Evolutionary conservation across 805 yeast genomes (phyloP), one percentile per base, ranked within the genome.

Genomic region (Priceomyces medius): DNA sequence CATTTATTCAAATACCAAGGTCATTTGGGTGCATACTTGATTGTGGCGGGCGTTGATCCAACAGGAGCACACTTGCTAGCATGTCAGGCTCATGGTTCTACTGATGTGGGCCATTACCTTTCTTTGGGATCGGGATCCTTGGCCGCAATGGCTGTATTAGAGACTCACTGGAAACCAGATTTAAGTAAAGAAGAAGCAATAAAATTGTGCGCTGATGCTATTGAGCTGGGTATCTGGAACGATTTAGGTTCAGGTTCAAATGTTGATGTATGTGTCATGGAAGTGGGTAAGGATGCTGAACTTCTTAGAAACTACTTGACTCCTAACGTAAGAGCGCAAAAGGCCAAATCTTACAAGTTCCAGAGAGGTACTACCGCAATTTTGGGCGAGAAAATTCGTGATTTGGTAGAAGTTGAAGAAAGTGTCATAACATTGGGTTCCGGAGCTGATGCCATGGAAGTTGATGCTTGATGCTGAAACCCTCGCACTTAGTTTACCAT

Each of bases 161-260:
- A 93, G 68, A 78, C 91, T 31, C 76, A 82, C 49, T 93, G 96
- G 95, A 80, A 76, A 57, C 81, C 78, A 50, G 87, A 79, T 50
- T 66, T 93, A 71, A 76, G 82, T 17, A 85, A 74, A 61, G 96
- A 89, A 36, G 96, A 88, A 62, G 98, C 98, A n/a, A 81, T 89
- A 70, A 81, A 79, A 53, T 74, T 93, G 40, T 91, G 96, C 47
- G 73, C 96, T 3, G 89, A 87, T 51, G 98, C 98, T 19, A 93
- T 93, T 58, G 87, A 88, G 68, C 88, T 96, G 13, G 99, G 99
- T 78, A 91, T 93, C 57, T 93, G 97, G 96, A 93, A 93, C 66
- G 99, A 93, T 74, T 78, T 91, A 59, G 99, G 99, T 37, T 91
- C 98, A 1, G 99, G 99, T 62, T 93, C 99, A 20, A 93, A 93